phyloP scores from a whole-genome alignment of 129 eudicot genomes.

The Escallonia herrerae region DNA sequence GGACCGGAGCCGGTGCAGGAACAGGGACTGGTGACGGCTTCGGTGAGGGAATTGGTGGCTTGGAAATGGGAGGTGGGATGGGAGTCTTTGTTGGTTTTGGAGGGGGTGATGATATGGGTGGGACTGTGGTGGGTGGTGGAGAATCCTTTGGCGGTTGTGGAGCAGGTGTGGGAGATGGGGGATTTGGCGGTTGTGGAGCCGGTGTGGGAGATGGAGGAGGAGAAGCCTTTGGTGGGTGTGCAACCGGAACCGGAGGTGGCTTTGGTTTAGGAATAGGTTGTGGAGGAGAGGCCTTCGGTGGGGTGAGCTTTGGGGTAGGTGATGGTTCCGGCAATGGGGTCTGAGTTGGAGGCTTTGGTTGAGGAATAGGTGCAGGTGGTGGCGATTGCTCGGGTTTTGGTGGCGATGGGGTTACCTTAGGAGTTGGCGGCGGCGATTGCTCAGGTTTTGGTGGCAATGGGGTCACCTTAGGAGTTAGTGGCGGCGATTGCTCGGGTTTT shows the following conservation, averaged over 20 bases:
- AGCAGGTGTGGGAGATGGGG: background rate
- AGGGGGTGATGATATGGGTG: background rate
- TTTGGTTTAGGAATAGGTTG: background rate
- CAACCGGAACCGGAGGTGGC: background rate
- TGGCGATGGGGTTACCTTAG: too few species aligned
- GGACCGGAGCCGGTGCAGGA: background rate
- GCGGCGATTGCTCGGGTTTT: background rate
- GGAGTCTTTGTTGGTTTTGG: background rate
- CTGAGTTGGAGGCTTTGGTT: background rate
- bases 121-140: background rate
- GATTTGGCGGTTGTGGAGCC: background rate
- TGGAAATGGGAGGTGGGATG: background rate
- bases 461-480: background rate
- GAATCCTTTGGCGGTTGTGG: background rate
- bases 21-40: background rate
- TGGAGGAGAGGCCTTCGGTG: background rate
- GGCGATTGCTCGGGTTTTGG: slow-evolving; percentile 6
- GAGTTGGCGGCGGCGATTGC: too few species aligned
- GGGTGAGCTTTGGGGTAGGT: background rate
- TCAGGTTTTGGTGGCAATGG: slow-evolving; percentile 3
- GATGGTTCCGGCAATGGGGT: background rate
- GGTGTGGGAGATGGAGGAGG: slow-evolving; percentile 7
- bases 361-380: slow-evolving; percentile 4
- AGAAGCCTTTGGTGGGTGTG: background rate
- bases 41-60: background rate